Base-by-base conservation (phyloP, 257 asterid species). In the Gentiana macrophylla region DNA sequence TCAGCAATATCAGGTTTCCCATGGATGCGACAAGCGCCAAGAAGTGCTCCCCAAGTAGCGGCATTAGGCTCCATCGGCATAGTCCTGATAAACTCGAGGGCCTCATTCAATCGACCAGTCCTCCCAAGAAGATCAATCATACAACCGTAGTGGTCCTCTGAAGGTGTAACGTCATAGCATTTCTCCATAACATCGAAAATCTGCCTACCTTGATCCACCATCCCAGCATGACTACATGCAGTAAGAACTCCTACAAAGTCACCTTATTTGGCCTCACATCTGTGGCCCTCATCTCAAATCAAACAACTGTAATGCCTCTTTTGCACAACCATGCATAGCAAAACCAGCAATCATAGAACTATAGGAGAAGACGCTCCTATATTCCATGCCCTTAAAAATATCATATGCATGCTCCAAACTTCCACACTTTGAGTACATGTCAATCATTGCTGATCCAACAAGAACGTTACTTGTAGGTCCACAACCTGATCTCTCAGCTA, bases 371-470 rank as follows among this genome's bases (percentile, higher is more conserved):
- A 86, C 96, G 52, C 80, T 86, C 46, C 61, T 74, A 41, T 70
- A 62, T 8, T 4, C 61, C 85, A 80, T 74, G 32, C 34, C 47
- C 60, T 50, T 6, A 48, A 86, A 90, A 58, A 84, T 82, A 32
- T 52, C 58, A 13, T 53, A 64, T 0, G 95, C 95, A 8, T 82
- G 88, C 37, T 77, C 90, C 50, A 79, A 61, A 37, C 76, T 63
- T n/a, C 98, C 96, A 64, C 98, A 86, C 56, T 84, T 86, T 0
- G 96, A 77, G 73, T 90, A 74, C 98, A 90, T 82, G 55, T 90
- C 96, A 32, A 90, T 79, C 72, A 90, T 62, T 0, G 96, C 94
- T 9, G 91, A 82, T 12, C 96, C 91, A n/a, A 86, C 59, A 37
- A 75, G 75, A 8, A 80, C 75, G 35, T 70, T 78, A 35, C 72